phyloP scores from a whole-genome alignment of 805 yeast genomes.

The Kuraishia floccosa region DNA sequence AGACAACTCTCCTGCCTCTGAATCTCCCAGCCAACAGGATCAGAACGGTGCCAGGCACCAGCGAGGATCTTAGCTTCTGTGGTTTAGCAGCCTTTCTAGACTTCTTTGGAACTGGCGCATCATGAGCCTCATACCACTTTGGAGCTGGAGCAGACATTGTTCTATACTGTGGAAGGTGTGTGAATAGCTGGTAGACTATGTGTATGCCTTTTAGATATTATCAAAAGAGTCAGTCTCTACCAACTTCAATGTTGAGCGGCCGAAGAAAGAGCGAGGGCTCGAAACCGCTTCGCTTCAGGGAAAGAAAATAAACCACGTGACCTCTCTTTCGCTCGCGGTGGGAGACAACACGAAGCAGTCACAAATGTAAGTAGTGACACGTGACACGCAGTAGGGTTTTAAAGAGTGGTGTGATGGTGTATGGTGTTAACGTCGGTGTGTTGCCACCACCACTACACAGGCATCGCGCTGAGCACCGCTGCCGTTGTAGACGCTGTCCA shows the following conservation, averaged over 20 bases:
- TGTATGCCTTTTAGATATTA: neutral
- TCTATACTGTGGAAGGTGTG: too few species aligned
- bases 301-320: too few species aligned
- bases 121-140: constrained; percentile 93
- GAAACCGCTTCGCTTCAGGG: too few species aligned
- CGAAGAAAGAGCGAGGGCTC: too few species aligned
- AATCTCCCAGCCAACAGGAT: constrained; percentile 97
- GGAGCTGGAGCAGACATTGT: constrained; percentile 41
- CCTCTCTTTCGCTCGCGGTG: too few species aligned
- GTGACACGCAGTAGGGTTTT: neutral
- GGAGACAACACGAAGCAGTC: too few species aligned
- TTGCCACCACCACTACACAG: constrained; percentile 13
- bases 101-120: constrained; percentile 78
- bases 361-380: too few species aligned
- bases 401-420: neutral
- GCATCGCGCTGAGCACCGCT: constrained; percentile 9
- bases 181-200: constrained; percentile 1
- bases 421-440: neutral
- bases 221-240: too few species aligned
- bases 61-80: constrained; percentile 89
- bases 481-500: constrained; percentile 13
- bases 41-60: constrained; percentile 96
- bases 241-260: too few species aligned
- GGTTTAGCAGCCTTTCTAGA: constrained; percentile 89
- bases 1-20: constrained; percentile 99